Evolutionary conservation across 768 basidiomycete species (phyloP).

Genomic region (Naganishia kalamii): DNA sequence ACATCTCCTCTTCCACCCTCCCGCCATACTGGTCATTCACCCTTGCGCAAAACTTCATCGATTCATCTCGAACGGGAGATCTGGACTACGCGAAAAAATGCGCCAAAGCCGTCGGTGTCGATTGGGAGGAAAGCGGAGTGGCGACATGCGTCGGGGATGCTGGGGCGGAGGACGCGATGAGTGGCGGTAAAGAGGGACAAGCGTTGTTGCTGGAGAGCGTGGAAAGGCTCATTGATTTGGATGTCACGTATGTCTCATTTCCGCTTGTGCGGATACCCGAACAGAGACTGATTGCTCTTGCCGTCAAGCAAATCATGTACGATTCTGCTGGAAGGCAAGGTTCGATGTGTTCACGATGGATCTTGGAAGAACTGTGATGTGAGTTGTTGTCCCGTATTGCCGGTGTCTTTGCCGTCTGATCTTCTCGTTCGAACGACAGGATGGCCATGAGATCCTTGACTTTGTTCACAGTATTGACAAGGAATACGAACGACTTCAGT

Average conservation of each 20-base stretch:
- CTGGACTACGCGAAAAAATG: slow-evolving; percentile 63
- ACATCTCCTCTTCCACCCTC: slow-evolving; percentile 25
- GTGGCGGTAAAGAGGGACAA: slow-evolving; percentile 51
- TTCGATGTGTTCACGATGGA: slow-evolving; percentile 41
- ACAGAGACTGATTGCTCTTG: slow-evolving; percentile 3
- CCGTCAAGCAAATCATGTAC: slow-evolving; percentile 75
- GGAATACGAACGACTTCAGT: slow-evolving; percentile 57
- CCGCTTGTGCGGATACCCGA: neutral
- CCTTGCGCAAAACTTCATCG: slow-evolving; percentile 67
- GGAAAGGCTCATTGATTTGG: slow-evolving; percentile 49
- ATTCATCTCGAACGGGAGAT: slow-evolving; percentile 58
- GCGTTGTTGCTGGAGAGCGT: slow-evolving; percentile 62
- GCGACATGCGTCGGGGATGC: slow-evolving; percentile 53
- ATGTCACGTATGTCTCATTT: slow-evolving; percentile 54
- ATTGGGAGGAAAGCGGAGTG: slow-evolving; percentile 60
- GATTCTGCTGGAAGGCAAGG: slow-evolving; percentile 59
- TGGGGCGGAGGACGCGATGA: neutral
- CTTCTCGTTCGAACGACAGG: slow-evolving; percentile 48
- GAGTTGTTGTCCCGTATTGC: slow-evolving; percentile 33
- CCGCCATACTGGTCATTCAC: slow-evolving; percentile 64
- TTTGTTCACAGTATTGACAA: slow-evolving; percentile 71
- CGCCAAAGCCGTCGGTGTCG: slow-evolving; percentile 58
- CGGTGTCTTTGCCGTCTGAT: neutral
- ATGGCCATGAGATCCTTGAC: slow-evolving; percentile 66
- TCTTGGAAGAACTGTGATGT: slow-evolving; percentile 77